phyloP scores from a whole-genome alignment of 225 moss, liverwort and hornwort species.

The Pleurozium schreberi region DNA sequence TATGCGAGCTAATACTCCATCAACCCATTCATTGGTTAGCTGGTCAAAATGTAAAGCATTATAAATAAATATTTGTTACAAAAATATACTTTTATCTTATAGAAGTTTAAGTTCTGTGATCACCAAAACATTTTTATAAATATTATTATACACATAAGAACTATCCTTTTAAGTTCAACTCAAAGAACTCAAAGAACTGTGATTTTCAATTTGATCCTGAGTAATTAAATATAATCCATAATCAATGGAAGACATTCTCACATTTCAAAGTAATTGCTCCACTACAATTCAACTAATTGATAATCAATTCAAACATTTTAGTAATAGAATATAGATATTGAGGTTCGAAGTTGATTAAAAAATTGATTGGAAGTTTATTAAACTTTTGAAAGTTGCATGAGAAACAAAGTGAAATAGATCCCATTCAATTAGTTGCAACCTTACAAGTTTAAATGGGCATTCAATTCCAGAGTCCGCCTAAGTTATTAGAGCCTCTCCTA shows the following conservation, averaged over 20 bases:
- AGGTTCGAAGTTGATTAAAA: neutral
- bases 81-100: no score
- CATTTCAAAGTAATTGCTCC: no score
- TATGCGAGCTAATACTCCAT: conserved; percentile 64
- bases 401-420: neutral
- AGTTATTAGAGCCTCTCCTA: neutral
- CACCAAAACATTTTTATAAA: no score
- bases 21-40: conserved; percentile 68
- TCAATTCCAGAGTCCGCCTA: neutral
- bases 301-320: neutral
- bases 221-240: no score
- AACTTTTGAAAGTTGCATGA: neutral
- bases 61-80: neutral
- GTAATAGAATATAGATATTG: neutral
- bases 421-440: neutral
- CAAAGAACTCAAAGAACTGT: no score
- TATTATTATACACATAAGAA: no score
- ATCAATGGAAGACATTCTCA: no score
- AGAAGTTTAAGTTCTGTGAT: no score
- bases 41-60: neutral
- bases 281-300: no score
- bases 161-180: no score
- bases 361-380: neutral
- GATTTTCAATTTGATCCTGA: no score
- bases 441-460: neutral